These are phyloP conservation scores for Rhodomyrtus psidioides DNA, from an alignment of 441 rosid species.

Conservation along the genomic window DNA sequence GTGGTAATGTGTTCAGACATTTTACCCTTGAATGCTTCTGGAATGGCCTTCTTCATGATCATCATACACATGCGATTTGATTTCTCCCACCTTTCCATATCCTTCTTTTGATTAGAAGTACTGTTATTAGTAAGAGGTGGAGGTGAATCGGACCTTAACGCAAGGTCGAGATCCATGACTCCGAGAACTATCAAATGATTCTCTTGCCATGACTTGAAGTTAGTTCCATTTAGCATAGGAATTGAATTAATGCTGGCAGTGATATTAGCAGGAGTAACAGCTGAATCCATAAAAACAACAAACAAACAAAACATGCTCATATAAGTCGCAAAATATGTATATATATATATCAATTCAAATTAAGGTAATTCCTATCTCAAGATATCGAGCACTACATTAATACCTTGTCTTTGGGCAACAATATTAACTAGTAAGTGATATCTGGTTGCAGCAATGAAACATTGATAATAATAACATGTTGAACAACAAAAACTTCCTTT, in stretches of 20 bases:
- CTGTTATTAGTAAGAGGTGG: neutral
- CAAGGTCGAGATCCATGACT: conserved; percentile 1
- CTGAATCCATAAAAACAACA: neutral
- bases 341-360: neutral
- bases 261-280: neutral
- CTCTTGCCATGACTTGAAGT: conserved; percentile 1
- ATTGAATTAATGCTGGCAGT: neutral
- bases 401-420: neutral
- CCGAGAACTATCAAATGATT: neutral
- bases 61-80: neutral
- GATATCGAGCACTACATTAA: neutral
- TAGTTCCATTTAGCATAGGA: neutral
- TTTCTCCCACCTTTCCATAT: neutral
- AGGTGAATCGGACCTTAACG: neutral
- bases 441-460: neutral
- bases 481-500: neutral
- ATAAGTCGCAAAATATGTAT: neutral
- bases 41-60: neutral
- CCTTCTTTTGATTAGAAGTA: neutral
- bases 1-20: neutral
- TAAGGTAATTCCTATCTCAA: neutral
- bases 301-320: neutral
- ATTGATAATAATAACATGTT: neutral
- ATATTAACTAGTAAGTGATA: neutral
- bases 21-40: neutral